A percentile compares a stretch with the other conserved stretches of the same genome.
Evolutionary conservation across 2,329 filamentous ascomycete species (phyloP).

Genomic region (Harringtonia aguacate): DNA sequence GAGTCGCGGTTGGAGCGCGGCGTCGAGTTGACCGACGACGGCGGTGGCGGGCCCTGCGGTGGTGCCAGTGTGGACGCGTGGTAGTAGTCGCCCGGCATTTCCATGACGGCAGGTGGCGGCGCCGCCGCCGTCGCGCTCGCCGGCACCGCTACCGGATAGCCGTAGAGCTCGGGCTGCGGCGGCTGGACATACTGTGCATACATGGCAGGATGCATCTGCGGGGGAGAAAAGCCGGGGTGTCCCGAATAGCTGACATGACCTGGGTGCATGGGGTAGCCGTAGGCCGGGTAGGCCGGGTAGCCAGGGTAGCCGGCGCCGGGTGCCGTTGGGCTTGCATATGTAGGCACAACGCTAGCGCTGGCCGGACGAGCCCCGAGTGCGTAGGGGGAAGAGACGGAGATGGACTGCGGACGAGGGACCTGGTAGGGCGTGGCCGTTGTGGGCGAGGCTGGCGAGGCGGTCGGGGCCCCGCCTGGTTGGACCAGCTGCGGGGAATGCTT

Average conservation of each 20-base stretch:
- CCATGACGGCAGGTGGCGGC: slow-evolving; percentile 19
- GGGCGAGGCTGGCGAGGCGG: neutral
- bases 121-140: neutral
- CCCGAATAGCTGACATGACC: slow-evolving; percentile 5
- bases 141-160: slow-evolving; percentile 8
- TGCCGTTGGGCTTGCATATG: slow-evolving; percentile 5
- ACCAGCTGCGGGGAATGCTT: slow-evolving; percentile 11
- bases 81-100: slow-evolving; percentile 38
- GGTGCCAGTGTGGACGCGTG: slow-evolving; percentile 21
- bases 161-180: slow-evolving; percentile 28
- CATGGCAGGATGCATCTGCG: slow-evolving; percentile 4
- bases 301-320: neutral
- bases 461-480: slow-evolving; percentile 12
- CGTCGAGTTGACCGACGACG: slow-evolving; percentile 9
- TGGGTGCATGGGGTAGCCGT: slow-evolving; percentile 1
- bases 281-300: slow-evolving; percentile 4
- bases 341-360: slow-evolving; percentile 19
- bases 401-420: slow-evolving; percentile 27
- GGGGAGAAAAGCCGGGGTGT: slow-evolving; percentile 11
- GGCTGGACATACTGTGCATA: slow-evolving; percentile 8
- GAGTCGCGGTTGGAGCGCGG: slow-evolving; percentile 17
- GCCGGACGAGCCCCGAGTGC: slow-evolving; percentile 14
- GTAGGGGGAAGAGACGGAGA: slow-evolving; percentile 20
- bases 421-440: slow-evolving; percentile 23
- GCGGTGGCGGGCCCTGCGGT: neutral